These are phyloP conservation scores for Pyrus communis DNA, from an alignment of 306 rosid genomes.

Conservation along the genomic window DNA sequence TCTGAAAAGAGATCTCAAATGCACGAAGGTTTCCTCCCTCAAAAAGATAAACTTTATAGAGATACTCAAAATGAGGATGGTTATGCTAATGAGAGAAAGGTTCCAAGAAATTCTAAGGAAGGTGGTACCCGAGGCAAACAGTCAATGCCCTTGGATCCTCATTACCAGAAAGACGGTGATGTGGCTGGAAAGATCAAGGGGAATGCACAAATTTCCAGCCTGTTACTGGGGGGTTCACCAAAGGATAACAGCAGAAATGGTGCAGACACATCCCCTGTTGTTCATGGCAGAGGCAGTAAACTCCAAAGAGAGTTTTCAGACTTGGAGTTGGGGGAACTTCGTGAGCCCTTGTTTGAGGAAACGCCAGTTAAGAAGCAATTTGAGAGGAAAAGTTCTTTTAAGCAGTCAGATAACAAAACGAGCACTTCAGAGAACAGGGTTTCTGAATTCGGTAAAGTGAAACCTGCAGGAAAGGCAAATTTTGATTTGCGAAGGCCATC, in stretches of 20 bases:
- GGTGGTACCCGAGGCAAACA: conserved; percentile 49
- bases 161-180: conserved; percentile 53
- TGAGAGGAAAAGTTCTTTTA: conserved; percentile 68
- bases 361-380: conserved; percentile 48
- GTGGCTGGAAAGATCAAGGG: conserved; percentile 48
- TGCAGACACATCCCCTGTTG: conserved; percentile 44
- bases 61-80: conserved; percentile 44
- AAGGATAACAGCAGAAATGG: conserved; percentile 35
- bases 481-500: conserved; percentile 48
- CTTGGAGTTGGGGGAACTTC: conserved; percentile 92
- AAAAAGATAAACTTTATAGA: conserved; percentile 45
- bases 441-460: conserved; percentile 50
- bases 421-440: conserved; percentile 46
- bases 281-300: conserved; percentile 52
- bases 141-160: conserved; percentile 37
- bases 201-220: conserved; percentile 35
- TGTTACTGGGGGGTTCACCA: conserved; percentile 44
- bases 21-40: conserved; percentile 32
- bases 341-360: conserved; percentile 74
- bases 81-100: conserved; percentile 44
- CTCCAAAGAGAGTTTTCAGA: conserved; percentile 93
- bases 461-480: conserved; percentile 40
- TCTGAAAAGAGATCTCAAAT: conserved; percentile 45
- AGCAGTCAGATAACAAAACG: conserved; percentile 46
- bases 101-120: conserved; percentile 52